Percentiles rank a stretch among this genome's conserved stretches.
These are phyloP conservation scores for Tuber melanosporum DNA, from an alignment of 495 filamentous ascomycete species.

Conservation along the genomic window DNA sequence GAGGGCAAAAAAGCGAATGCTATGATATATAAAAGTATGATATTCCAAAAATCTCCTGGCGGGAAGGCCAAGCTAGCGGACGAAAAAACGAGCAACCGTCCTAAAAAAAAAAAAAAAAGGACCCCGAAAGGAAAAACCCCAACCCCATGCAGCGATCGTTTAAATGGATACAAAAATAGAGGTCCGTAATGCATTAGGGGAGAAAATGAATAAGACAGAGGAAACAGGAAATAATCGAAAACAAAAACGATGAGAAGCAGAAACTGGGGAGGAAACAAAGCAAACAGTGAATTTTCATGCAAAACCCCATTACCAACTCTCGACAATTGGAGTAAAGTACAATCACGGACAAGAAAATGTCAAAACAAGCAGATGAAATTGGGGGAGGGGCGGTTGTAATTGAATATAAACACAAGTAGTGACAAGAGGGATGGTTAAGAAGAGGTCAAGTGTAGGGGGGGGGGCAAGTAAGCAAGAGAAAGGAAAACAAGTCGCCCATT, in stretches of 20 bases:
- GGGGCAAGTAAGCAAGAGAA: not conserved
- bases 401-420: conserved; percentile 2
- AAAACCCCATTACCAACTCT: not conserved
- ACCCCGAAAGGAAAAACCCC: conserved; percentile 13
- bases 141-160: conserved; percentile 19
- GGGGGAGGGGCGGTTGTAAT: not conserved
- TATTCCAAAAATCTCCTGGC: not conserved
- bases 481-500: not conserved
- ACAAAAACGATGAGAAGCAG: not conserved
- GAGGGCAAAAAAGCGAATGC: conserved; percentile 15
- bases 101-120: conserved; percentile 7
- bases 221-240: not conserved
- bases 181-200: not conserved
- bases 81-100: conserved; percentile 13
- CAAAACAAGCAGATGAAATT: not conserved
- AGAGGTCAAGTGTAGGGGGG: not conserved
- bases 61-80: conserved; percentile 8
- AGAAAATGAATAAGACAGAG: not conserved
- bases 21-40: conserved; percentile 22
- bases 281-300: not conserved
- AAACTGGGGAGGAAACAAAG: not conserved
- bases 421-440: not conserved
- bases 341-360: not conserved
- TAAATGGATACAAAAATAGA: conserved; percentile 11
- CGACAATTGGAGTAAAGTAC: not conserved